These are phyloP conservation scores for Tricholoma hemisulphureum DNA, from an alignment of 768 basidiomycete genomes.

Conservation along the genomic window DNA sequence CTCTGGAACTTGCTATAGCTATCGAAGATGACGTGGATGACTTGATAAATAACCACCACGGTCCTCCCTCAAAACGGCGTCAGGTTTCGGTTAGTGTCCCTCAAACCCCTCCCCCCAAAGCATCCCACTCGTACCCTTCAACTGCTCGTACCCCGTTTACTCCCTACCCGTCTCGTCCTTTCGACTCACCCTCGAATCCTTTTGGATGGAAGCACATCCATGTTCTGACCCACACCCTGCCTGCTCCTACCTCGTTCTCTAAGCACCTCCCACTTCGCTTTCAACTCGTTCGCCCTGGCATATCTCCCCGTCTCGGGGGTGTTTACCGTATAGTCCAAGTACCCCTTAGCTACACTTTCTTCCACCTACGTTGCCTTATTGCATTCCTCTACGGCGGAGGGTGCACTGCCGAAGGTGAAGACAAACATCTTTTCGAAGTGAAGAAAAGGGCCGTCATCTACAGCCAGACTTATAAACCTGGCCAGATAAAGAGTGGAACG, in stretches of 20 bases:
- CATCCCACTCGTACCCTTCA: conserved; percentile 21
- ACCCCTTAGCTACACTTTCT: conserved; percentile 67
- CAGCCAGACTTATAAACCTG: conserved; percentile 39
- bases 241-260: conserved; percentile 47
- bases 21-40: conserved; percentile 2
- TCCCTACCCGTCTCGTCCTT: conserved; percentile 48
- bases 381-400: conserved; percentile 55
- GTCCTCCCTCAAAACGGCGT: conserved; percentile 19
- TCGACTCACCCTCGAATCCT: conserved; percentile 71
- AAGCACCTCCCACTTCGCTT: conserved; percentile 65
- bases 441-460: conserved; percentile 47
- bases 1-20: conserved; percentile 13
- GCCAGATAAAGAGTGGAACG: conserved; percentile 50
- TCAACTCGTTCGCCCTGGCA: conserved; percentile 47
- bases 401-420: conserved; percentile 17
- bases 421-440: conserved; percentile 63
- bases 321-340: conserved; percentile 67
- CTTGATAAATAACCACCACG: conserved; percentile 6
- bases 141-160: conserved; percentile 31
- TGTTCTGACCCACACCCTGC: conserved; percentile 37
- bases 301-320: conserved; percentile 40
- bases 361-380: conserved; percentile 61
- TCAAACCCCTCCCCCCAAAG: conserved; percentile 25
- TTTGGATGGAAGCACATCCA: conserved; percentile 56
- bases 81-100: conserved; percentile 12